phyloP scores from a whole-genome alignment of 352 stramenopile genomes.

The Albugo laibachii region DNA sequence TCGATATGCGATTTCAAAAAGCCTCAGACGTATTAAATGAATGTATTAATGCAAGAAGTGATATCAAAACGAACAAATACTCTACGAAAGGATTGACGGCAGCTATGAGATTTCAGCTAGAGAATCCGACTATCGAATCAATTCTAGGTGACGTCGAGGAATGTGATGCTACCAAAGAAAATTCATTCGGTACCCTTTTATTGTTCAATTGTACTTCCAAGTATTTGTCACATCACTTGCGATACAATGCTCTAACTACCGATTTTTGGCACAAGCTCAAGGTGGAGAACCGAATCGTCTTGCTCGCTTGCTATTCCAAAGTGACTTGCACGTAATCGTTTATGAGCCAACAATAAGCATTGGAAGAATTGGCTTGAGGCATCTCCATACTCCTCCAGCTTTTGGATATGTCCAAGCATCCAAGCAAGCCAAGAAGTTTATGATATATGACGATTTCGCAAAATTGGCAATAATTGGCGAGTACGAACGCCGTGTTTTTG shows the following conservation, averaged over 20 bases:
- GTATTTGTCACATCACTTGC: constrained; percentile 21
- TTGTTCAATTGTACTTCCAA: constrained; percentile 20
- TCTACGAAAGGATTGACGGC: constrained; percentile 12
- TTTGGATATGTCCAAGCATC: constrained; percentile 76
- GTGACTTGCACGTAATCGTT: constrained; percentile 59
- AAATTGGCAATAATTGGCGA: constrained; percentile 56
- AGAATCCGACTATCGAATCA: constrained; percentile 51
- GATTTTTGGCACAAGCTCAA: constrained; percentile 19
- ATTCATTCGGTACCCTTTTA: constrained; percentile 36
- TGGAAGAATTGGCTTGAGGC: constrained; percentile 12
- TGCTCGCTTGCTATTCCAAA: constrained; percentile 40
- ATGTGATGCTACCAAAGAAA: constrained; percentile 55
- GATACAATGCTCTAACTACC: constrained; percentile 49
- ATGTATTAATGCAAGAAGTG: constrained; percentile 7
- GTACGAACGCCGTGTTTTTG: constrained; percentile 53
- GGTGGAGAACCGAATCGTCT: not conserved
- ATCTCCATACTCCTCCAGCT: constrained; percentile 37
- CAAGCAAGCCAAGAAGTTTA: constrained; percentile 76
- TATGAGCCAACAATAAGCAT: constrained; percentile 11
- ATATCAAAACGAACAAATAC: constrained; percentile 1
- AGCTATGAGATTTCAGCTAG: constrained; percentile 9
- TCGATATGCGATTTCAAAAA: constrained; percentile 59
- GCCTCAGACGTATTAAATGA: constrained; percentile 35
- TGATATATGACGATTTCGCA: constrained; percentile 23
- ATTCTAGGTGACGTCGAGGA: constrained; percentile 65